Base-by-base conservation (phyloP, 805 yeast species). In the Barnettozyma salicaria region DNA sequence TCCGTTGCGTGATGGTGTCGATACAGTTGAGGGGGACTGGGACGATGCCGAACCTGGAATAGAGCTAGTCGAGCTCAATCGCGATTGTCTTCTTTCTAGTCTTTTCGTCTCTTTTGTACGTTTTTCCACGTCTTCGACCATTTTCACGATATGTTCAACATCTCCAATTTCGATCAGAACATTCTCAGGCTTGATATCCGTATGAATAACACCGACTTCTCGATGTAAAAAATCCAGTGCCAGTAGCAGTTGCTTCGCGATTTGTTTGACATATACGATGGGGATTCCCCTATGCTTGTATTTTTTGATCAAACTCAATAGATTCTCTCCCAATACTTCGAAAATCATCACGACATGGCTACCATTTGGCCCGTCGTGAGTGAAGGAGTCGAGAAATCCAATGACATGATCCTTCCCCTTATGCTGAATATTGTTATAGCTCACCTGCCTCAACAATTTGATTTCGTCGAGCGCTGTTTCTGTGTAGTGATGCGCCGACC, bases 391-490 rank as follows among this genome's bases (percentile, higher is more conserved):
- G 40, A 87, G 61, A 27, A 92, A 65, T 36, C 78, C 79, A 32
- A 92, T 83, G 18, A 90, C 81, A 59, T 83, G 86, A 26, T 72
- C 72, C 48, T 86, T 85, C 3, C 97, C 96, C 6, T 84, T 83
- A 52, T 86, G 94, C 27, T 67, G 68, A 1, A 72, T 65, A 56
- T 76, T 81, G 4, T 77, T 68, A 9, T 78, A 78, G 17, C 76
- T 70, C 26, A 80, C 77, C 45, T 75, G 76, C 43, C 80, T 74
- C 38, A 92, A 67, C 30, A 92, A 62, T 54, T 85, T 79, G 44
- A 90, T 85, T 57, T 92, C 99, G 60, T 92, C 99, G 11, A 83
- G 63, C 0, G 98, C 97, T 1, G 97, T 89, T 53, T 85, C 96
- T 3, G 96, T 78, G 57, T 90, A 92, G 47, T 86, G 89, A 37